Evolutionary conservation across 2,329 filamentous ascomycete species (phyloP).

Genomic region (Fusarium miscanthi): DNA sequence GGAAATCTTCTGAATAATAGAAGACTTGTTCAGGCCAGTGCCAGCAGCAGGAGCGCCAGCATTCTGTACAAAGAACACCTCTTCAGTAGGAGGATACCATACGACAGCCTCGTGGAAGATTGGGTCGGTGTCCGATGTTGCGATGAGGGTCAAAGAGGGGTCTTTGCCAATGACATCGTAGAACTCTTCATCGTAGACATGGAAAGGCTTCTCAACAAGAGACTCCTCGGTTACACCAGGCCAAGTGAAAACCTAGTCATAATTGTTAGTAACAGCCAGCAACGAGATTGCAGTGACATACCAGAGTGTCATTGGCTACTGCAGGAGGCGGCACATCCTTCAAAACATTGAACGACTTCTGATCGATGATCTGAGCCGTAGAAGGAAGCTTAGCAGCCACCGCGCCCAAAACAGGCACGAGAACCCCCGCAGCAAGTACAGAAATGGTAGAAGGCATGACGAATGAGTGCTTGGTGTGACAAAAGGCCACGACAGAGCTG

Average conservation of each 20-base stretch:
- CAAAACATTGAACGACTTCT: slow-evolving; percentile 39
- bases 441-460: slow-evolving; percentile 35
- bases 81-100: slow-evolving; percentile 61
- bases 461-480: slow-evolving; percentile 8
- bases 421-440: slow-evolving; percentile 31
- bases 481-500: not conserved
- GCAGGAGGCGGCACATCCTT: slow-evolving; percentile 31
- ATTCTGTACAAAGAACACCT: slow-evolving; percentile 66
- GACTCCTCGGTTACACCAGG: slow-evolving; percentile 35
- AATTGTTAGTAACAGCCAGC: not conserved
- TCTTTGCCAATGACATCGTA: slow-evolving; percentile 59
- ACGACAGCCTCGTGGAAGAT: slow-evolving; percentile 67
- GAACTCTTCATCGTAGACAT: slow-evolving; percentile 61
- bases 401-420: slow-evolving; percentile 25
- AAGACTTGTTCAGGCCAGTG: slow-evolving; percentile 62
- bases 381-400: slow-evolving; percentile 58
- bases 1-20: slow-evolving; percentile 62
- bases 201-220: slow-evolving; percentile 32
- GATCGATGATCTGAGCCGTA: slow-evolving; percentile 38
- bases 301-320: slow-evolving; percentile 31
- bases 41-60: slow-evolving; percentile 59
- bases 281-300: not conserved
- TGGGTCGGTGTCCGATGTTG: slow-evolving; percentile 56
- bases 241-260: slow-evolving; percentile 9
- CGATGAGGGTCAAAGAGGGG: slow-evolving; percentile 63